phyloP scores from a whole-genome alignment of 495 filamentous ascomycete species.

The Gamarada debralockiae region DNA sequence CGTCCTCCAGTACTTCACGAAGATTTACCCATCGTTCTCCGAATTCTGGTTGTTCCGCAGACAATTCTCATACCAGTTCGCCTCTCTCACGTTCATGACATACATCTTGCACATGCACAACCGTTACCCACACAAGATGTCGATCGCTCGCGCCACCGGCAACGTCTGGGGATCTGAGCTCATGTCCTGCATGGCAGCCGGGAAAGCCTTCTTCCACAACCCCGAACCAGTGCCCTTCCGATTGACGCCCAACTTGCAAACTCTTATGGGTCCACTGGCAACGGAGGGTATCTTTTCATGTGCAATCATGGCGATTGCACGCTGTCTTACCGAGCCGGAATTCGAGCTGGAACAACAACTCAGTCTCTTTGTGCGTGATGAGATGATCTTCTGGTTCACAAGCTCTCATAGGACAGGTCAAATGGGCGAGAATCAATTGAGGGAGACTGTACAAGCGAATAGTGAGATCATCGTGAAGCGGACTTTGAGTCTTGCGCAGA shows the following conservation, averaged over 20 bases:
- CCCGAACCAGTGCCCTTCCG: conserved; percentile 94
- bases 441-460: conserved; percentile 85
- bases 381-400: conserved; percentile 97
- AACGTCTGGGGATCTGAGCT: conserved; percentile 97
- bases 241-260: conserved; percentile 93
- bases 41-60: conserved; percentile 98
- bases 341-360: conserved; percentile 89
- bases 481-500: conserved; percentile 72
- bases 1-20: conserved; percentile 84
- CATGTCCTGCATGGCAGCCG: conserved; percentile 74
- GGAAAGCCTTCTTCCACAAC: conserved; percentile 87
- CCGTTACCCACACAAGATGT: conserved; percentile 91
- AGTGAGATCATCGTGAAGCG: conserved; percentile 87
- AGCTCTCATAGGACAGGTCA: conserved; percentile 60
- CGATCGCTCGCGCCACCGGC: conserved; percentile 82
- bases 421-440: conserved; percentile 67
- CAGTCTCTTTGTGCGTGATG: conserved; percentile 90
- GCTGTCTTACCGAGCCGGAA: conserved; percentile 90
- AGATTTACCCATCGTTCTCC: conserved; percentile 80
- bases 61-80: conserved; percentile 93
- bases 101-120: conserved; percentile 95
- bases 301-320: conserved; percentile 91
- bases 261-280: conserved; percentile 88
- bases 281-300: conserved; percentile 92
- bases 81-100: conserved; percentile 97